These are phyloP conservation scores for Dictyostelium brefeldianum DNA, from an alignment of 78 protist genomes.

Conservation along the genomic window DNA sequence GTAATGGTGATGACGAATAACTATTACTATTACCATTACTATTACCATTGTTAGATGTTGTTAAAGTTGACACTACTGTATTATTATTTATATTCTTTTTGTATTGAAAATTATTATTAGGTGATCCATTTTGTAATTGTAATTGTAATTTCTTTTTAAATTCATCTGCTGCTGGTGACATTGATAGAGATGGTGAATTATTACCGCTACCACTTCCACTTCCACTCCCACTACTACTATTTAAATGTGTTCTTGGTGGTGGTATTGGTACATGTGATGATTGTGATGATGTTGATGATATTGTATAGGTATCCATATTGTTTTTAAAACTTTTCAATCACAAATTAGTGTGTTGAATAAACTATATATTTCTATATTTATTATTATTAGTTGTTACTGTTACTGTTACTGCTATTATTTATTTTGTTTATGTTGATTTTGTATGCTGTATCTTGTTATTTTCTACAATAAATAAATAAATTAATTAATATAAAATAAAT, in stretches of 20 bases:
- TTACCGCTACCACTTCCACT: not conserved
- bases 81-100: not conserved
- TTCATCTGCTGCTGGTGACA: not conserved
- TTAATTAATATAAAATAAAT: conserved; percentile 7
- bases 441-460: no score
- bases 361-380: not conserved
- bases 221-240: not conserved
- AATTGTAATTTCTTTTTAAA: conserved; percentile 25
- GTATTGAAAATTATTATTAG: not conserved
- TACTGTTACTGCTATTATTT: no score
- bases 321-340: conserved; percentile 21
- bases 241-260: conserved; percentile 14
- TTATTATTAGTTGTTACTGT: no score
- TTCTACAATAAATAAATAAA: not conserved
- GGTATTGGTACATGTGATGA: not conserved
- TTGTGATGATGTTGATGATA: not conserved
- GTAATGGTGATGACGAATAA: not conserved
- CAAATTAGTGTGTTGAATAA: conserved; percentile 30
- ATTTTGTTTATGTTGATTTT: no score
- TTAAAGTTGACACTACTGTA: no score
- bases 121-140: not conserved
- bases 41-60: not conserved
- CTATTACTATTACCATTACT: not conserved
- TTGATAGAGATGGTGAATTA: not conserved
- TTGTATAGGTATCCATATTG: not conserved